Base-by-base conservation (phyloP, 371 early-diverging fungal genomes). In the Mucor indicus region DNA sequence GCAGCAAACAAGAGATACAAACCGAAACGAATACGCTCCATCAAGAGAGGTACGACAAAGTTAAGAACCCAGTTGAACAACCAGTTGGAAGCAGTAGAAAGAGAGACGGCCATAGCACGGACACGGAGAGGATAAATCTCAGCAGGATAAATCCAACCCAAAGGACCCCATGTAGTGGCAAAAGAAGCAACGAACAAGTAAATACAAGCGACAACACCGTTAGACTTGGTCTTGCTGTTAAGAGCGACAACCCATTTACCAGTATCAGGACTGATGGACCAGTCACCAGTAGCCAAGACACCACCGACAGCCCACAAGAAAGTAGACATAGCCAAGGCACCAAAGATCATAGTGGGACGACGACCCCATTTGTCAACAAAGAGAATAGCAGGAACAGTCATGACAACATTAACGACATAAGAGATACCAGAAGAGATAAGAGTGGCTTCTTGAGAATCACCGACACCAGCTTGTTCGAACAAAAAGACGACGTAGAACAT, bases 41-140 rank as follows among this genome's bases (percentile, higher is more conserved):
- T 64, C 43, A 89, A 64, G 17, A 81, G 62, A 9, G 90, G 89
- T 0, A 81, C 72, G 22, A 86, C 53, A 38, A 81, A 76, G 4
- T 77, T 76, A 29, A 91, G 61, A 38, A 75, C 63, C 60, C 82
- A 86, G 73, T 89, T 94, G 60, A 82, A 84, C 19, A 82, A 60
- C 95, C 95, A 97, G 77, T 94, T 94, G 55, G 92, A 79, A 15
- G 92, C 87, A 22, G 96, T 95, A 16, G 91, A 85, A 22, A 92
- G 57, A 31, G 88, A 88, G 40, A 90, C 83, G 37, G 89, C 95
- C 75, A 90, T 92, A 49, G 90, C 83, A 48, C 88, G 84, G 39
- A 87, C 74, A 38, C 83, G 81, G 53, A 81, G 79, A 16, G 90
- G 87, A 64, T 83, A 90, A 44, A 91, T 86, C 60, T 96, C 97